phyloP scores from a whole-genome alignment of 495 filamentous ascomycete species.

The Neohortaea acidophila region DNA sequence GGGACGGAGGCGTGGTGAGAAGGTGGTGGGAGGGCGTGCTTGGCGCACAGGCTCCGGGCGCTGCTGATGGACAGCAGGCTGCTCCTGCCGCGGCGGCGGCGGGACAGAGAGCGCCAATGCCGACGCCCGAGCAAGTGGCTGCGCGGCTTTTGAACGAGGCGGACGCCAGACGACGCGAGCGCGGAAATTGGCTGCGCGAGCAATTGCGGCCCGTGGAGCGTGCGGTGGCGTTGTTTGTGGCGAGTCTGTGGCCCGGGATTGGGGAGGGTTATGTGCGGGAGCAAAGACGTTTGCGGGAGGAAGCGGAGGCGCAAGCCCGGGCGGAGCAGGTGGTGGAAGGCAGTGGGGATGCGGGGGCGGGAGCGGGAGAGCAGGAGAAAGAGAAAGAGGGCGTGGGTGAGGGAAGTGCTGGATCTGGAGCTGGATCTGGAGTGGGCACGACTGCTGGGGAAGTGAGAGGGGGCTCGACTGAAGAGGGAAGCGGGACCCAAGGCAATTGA shows the following conservation, averaged over 20 bases:
- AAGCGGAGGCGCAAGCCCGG: conserved; percentile 35
- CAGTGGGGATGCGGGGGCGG: conserved; percentile 11
- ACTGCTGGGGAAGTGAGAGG: too few species aligned
- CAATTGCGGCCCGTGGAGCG: conserved; percentile 51
- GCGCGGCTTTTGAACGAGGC: conserved; percentile 39
- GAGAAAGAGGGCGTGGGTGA: not conserved
- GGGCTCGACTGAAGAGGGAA: too few species aligned
- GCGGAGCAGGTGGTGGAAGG: conserved; percentile 33
- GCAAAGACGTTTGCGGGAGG: conserved; percentile 13
- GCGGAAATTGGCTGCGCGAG: conserved; percentile 37
- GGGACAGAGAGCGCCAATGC: conserved; percentile 20
- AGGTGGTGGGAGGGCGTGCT: conserved; percentile 18
- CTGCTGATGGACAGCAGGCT: not conserved
- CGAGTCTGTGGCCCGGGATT: conserved; percentile 70
- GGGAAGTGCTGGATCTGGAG: not conserved
- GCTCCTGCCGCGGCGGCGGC: not conserved
- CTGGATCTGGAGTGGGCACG: too few species aligned
- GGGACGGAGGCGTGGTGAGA: conserved; percentile 19
- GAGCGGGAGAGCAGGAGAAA: conserved; percentile 1
- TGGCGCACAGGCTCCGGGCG: conserved; percentile 1
- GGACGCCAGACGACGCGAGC: conserved; percentile 27
- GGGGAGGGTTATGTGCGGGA: conserved; percentile 62
- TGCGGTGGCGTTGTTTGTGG: conserved; percentile 65
- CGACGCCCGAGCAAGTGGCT: conserved; percentile 39
- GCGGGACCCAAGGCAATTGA: too few species aligned